Base-by-base conservation (phyloP, 768 basidiomycete species). In the Boletus huronensis region DNA sequence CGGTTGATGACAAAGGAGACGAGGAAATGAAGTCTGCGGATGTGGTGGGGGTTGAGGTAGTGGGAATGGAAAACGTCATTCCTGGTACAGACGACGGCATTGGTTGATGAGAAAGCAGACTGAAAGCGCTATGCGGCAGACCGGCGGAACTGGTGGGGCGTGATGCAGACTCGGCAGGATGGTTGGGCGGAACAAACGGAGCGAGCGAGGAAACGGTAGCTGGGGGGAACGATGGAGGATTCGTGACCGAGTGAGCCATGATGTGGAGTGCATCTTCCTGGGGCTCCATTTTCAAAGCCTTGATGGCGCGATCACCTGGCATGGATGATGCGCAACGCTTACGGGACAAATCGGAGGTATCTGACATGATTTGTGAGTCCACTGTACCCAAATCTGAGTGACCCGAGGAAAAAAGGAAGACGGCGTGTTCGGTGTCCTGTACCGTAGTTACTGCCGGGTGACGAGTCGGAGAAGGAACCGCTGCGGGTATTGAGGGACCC, bases 291-390 rank as follows among this genome's bases (percentile, higher is more conserved):
- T 81, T 81, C 62, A 76, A 65, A 19, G 77, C 74, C 57, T 80
- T 80, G 44, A 76, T 65, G 40, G 70, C 72, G 35, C 80, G 74
- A 55, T 80, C 74, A 46, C 72, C 77, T 1, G 63, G 73, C 57
- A 76, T 68, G 35, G 80, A 76, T 4, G 79, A 79, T 3, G 74
- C 80, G 44, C 79, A 81, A 19, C 79, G 79, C 57, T 80, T 80
- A 31, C 79, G 78, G 45, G 80, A 74, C 42, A 72, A 63, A 60
- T 80, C 80, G 43, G 70, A 68, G 23, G 61, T 50, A 59, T 76
- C 72, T 43, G 60, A 62, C 25, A 55, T 25, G 60, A 56, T 54
- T 54, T 65, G 62, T 26, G 59, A 21, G 52, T 74, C 70, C 38
- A 67, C 19, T 16, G 42, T 19, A 26, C 23, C 48, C 44, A 57